Evolutionary conservation across 768 basidiomycete genomes (phyloP).

Genomic region (Mycena olivaceomarginata): DNA sequence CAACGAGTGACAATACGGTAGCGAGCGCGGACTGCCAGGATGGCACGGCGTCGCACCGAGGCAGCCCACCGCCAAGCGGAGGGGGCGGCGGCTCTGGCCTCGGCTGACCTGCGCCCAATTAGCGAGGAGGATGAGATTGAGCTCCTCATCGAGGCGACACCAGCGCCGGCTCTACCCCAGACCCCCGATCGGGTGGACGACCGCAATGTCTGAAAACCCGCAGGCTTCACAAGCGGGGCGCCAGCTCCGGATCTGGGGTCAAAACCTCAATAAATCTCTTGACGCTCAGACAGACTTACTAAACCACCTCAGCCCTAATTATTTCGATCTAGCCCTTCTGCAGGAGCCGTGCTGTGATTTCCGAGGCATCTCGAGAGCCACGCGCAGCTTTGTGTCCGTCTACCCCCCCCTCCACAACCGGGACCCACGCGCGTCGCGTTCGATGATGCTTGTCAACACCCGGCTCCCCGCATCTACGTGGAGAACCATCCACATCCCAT

Average conservation of each 20-base stretch:
- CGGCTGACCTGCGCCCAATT: too few species aligned
- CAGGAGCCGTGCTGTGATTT: constrained; percentile 57
- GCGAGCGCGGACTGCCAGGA: too few species aligned
- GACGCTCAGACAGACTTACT: constrained; percentile 34
- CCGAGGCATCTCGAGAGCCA: constrained; percentile 35
- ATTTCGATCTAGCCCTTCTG: constrained; percentile 49
- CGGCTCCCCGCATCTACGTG: constrained; percentile 15
- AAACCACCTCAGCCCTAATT: background rate
- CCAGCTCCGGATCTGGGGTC: constrained; percentile 45
- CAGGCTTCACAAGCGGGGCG: background rate
- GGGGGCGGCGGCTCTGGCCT: too few species aligned
- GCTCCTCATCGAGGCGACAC: too few species aligned
- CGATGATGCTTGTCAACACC: constrained; percentile 25
- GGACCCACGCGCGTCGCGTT: background rate
- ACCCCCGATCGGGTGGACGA: constrained; percentile 6
- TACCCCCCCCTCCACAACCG: constrained; percentile 51
- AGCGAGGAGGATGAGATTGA: too few species aligned
- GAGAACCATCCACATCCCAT: constrained; percentile 13
- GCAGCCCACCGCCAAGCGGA: too few species aligned
- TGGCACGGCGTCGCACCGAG: too few species aligned
- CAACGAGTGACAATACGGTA: too few species aligned
- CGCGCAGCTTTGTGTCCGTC: too few species aligned
- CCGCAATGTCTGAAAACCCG: background rate
- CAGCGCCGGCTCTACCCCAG: too few species aligned
- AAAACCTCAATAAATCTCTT: constrained; percentile 54